A percentile compares a stretch with the other conserved stretches of the same genome.
phyloP scores from a whole-genome alignment of 2,329 filamentous ascomycete genomes.

The Tolypocladium cylindrosporum region DNA sequence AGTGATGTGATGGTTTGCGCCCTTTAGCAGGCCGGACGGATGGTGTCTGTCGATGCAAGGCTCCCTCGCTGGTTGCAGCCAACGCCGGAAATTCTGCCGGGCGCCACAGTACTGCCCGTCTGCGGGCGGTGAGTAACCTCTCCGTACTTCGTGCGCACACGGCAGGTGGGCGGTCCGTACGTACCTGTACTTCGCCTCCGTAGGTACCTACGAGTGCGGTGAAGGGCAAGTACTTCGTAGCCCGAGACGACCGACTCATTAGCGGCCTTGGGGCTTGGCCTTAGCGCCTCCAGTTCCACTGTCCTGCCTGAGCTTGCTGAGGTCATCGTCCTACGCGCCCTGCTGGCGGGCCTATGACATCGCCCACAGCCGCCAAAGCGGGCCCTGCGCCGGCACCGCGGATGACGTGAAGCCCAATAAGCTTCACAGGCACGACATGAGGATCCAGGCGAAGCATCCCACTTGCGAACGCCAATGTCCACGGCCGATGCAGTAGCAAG shows the following conservation, averaged over 20 bases:
- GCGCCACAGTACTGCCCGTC: neutral
- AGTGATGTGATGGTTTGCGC: neutral
- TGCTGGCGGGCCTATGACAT: neutral
- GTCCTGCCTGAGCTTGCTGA: neutral
- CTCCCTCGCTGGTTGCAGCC: neutral
- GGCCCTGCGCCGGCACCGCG: slow-evolving; percentile 3
- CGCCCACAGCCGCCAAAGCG: neutral
- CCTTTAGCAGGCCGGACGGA: neutral
- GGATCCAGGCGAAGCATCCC: neutral
- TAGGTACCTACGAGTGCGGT: too few relatives aligned
- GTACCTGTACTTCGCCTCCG: too few relatives aligned
- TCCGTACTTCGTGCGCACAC: neutral
- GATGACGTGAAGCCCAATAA: slow-evolving; percentile 4
- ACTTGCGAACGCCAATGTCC: slow-evolving; percentile 2
- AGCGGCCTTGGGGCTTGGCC: neutral
- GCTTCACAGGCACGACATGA: neutral
- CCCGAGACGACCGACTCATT: neutral
- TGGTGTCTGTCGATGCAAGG: neutral
- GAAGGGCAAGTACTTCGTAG: neutral
- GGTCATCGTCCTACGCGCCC: neutral
- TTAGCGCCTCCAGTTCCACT: neutral
- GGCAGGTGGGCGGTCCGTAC: too few relatives aligned
- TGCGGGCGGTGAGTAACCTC: neutral
- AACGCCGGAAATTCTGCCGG: neutral
- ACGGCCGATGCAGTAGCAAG: slow-evolving; percentile 2